Evolutionary conservation across 306 rosid genomes (phyloP), one percentile per base, ranked within the genome.

Genomic region (Ochetophila trinervis): DNA sequence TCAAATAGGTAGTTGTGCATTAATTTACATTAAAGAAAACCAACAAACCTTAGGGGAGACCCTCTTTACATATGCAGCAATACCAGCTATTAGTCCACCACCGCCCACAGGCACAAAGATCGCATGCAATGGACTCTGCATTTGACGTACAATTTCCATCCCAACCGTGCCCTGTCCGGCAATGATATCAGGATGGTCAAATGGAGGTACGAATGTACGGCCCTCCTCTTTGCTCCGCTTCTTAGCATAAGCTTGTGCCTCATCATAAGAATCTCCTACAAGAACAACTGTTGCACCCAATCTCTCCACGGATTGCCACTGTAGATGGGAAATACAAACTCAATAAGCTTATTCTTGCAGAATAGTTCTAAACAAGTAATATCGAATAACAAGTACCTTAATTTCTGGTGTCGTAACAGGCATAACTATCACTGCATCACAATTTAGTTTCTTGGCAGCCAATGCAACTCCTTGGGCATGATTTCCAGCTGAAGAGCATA

Each of bases 381-480:
- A 65, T 74, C 20, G 17, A 16, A 58, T 14, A 44, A 11, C 53
- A 32, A 35, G 54, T 68, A 91, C 97, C 97, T 93, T 93, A 70
- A 93, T 90, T 37, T 93, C 96, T 0, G 99, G 99, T 0, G 97
- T 86, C 30, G 99, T 90, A 16, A 90, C 80, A 0, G 99, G 97
- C 97, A 93, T 93, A 5, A 58, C 97, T 83, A 93, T 90, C 57
- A 93, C 87, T 0, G 97, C 97, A 70, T 22, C 69, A 42, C 99
- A 93, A 21, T 80, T 82, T 66, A 90, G 72, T 69, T 49, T 83
- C 90, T 86, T 87, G 55, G 99, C 91, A 60, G 99, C 68, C 62
- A 88, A 81, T 30, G 99, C 99, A 77, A 90, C 97, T 57, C 99
- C 99, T 70, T 93, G 99, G 14, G 99, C 99, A 76, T 93, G 99